phyloP scores from a whole-genome alignment of 768 basidiomycete species.

The Suillus paluster region DNA sequence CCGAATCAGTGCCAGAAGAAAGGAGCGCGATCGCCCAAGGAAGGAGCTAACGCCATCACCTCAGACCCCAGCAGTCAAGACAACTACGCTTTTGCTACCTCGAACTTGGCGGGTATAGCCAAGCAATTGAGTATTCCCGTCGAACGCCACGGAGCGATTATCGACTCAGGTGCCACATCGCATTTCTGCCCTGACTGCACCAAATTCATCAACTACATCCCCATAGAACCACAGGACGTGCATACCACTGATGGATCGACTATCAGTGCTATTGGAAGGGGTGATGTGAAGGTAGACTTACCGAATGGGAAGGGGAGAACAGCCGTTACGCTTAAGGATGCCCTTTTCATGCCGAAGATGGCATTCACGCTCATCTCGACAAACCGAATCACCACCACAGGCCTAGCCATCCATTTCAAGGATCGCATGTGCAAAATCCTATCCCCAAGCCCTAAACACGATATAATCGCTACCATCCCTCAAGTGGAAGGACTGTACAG shows the following conservation, averaged over 20 bases:
- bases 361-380: constrained; percentile 1
- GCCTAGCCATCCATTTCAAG: background rate
- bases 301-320: background rate
- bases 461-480: background rate
- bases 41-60: too few species aligned
- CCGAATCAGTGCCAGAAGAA: constrained; percentile 4
- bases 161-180: background rate
- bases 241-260: background rate
- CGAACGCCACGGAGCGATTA: background rate
- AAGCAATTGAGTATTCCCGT: background rate
- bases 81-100: background rate
- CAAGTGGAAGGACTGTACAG: background rate
- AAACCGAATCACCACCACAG: background rate
- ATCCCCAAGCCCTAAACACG: background rate
- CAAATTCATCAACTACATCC: background rate
- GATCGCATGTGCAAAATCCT: background rate
- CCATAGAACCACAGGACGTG: background rate
- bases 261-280: background rate
- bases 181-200: background rate
- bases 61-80: background rate
- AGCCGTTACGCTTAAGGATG: background rate
- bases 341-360: background rate
- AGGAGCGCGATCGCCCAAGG: too few species aligned
- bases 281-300: background rate
- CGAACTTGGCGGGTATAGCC: background rate